Evolutionary conservation across 2,329 filamentous ascomycete species (phyloP).

Genomic region (Microsporum ferrugineum): DNA sequence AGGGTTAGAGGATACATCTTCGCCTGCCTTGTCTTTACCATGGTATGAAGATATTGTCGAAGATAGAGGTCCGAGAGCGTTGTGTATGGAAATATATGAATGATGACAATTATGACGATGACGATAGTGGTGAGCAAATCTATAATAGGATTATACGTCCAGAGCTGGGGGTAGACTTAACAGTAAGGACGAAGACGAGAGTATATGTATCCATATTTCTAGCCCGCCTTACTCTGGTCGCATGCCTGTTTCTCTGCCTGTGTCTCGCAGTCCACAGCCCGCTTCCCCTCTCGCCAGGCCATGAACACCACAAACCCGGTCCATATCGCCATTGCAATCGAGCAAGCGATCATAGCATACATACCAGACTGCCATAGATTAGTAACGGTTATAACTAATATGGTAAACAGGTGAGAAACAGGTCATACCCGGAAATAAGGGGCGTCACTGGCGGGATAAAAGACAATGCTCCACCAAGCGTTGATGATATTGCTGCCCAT

Average conservation of each 20-base stretch:
- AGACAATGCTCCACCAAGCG: constrained; percentile 62
- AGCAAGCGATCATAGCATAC: constrained; percentile 60
- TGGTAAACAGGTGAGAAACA: constrained; percentile 10
- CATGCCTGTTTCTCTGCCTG: constrained; percentile 1
- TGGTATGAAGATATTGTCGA: too few relatives aligned
- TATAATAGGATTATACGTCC: too few relatives aligned
- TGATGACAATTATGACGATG: too few relatives aligned
- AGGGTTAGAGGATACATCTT: too few relatives aligned
- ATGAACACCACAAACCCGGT: constrained; percentile 24
- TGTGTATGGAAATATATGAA: too few relatives aligned
- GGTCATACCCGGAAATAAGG: constrained; percentile 51
- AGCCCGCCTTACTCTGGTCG: background rate
- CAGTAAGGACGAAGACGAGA: too few relatives aligned
- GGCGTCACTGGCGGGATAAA: constrained; percentile 56
- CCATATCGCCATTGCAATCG: constrained; percentile 50
- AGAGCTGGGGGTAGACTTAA: too few relatives aligned
- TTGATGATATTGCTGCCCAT: constrained; percentile 57
- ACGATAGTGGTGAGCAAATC: too few relatives aligned
- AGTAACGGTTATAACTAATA: constrained; percentile 4
- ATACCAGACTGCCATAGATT: constrained; percentile 44
- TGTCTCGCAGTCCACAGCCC: background rate
- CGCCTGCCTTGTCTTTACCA: too few relatives aligned
- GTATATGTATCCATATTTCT: too few relatives aligned
- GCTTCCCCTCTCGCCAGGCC: constrained; percentile 9
- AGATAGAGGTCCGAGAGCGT: too few relatives aligned